Conservation (phyloP, 2,329 filamentous ascomycete genomes). For the Pseudocercospora vitis region DNA sequence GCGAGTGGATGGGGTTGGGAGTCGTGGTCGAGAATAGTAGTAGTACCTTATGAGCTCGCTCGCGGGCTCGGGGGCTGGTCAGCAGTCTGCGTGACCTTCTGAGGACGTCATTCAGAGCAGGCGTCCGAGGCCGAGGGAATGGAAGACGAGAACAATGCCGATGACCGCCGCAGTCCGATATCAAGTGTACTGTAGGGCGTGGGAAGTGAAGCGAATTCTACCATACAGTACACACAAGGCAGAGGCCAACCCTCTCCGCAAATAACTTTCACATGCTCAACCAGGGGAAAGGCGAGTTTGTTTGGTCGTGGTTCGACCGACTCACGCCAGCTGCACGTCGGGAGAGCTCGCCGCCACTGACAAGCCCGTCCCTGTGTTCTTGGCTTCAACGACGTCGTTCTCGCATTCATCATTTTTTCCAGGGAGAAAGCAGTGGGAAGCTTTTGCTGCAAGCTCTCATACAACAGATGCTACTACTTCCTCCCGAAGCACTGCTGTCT, state of each 20-base stretch:
- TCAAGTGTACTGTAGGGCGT: not conserved
- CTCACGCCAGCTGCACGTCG: not conserved
- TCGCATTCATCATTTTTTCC: no score
- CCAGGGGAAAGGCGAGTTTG: not conserved
- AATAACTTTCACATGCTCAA: not conserved
- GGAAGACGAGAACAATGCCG: not conserved
- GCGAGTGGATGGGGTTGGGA: not conserved
- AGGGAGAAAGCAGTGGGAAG: no score
- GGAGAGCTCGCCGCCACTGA: not conserved
- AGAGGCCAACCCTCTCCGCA: no score
- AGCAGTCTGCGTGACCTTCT: conserved; percentile 9
- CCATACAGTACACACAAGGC: not conserved
- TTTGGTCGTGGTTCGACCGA: not conserved
- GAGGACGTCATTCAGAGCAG: not conserved
- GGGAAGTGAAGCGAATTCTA: not conserved
- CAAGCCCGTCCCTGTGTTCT: not conserved
- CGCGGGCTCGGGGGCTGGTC: not conserved
- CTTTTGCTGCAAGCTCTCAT: no score
- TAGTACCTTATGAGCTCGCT: not conserved
- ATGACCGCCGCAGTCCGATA: not conserved
- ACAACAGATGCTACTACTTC: no score
- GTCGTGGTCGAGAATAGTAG: not conserved
- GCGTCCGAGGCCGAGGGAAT: not conserved
- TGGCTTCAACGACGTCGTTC: not conserved
- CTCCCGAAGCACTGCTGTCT: no score